Evolutionary conservation across 192 early-diverging fungal species (phyloP).

Genomic region (Kickxella alabastrina): DNA sequence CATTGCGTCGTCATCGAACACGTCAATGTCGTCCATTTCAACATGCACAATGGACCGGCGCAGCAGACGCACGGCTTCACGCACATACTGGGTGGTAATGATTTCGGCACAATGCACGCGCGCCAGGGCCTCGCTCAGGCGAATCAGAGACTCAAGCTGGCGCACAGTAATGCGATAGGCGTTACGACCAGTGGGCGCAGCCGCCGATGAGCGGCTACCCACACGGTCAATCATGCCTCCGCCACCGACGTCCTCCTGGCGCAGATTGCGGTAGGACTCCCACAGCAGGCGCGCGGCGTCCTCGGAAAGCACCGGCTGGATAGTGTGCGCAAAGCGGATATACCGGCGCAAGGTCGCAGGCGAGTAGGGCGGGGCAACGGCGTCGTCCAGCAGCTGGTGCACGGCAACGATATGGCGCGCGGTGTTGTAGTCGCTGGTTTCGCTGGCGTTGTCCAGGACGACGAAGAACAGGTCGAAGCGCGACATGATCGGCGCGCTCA

Average conservation of each 20-base stretch:
- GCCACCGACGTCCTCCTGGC: conserved; percentile 81
- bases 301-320: conserved; percentile 73
- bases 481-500: conserved; percentile 98
- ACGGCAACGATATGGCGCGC: conserved; percentile 89
- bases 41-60: conserved; percentile 86
- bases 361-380: conserved; percentile 67
- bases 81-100: conserved; percentile 70
- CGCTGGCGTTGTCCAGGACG: conserved; percentile 90
- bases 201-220: not conserved
- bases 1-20: conserved; percentile 48
- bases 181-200: conserved; percentile 12
- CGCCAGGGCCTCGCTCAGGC: conserved; percentile 92
- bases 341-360: conserved; percentile 77
- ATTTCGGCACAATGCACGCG: conserved; percentile 70
- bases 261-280: conserved; percentile 79
- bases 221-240: conserved; percentile 14
- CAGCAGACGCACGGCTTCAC: conserved; percentile 80
- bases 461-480: conserved; percentile 99
- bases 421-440: conserved; percentile 81
- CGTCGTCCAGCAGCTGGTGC: conserved; percentile 67
- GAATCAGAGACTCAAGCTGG: conserved; percentile 94
- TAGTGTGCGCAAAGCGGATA: conserved; percentile 83
- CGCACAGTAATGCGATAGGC: conserved; percentile 95
- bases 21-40: conserved; percentile 71
- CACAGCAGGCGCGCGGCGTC: conserved; percentile 76